Conservation (phyloP, 1,139 yeast genomes). For the Geotrichum restrictum region DNA sequence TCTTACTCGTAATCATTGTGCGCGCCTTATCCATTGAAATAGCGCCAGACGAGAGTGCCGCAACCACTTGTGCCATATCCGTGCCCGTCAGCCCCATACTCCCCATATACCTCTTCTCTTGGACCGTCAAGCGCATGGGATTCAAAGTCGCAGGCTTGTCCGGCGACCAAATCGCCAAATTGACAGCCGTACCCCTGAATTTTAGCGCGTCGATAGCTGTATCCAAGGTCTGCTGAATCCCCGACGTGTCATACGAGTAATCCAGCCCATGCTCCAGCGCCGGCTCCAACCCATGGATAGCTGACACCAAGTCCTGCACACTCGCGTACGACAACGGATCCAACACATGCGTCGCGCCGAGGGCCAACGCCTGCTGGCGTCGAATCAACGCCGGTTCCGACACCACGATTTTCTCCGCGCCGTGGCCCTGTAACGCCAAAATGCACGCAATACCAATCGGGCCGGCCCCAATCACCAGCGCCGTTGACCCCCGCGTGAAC, state of each 20-base stretch:
- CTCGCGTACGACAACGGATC: slow-evolving; percentile 28
- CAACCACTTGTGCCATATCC: slow-evolving; percentile 49
- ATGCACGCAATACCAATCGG: slow-evolving; percentile 49
- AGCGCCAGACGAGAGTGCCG: slow-evolving; percentile 44
- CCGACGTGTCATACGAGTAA: slow-evolving; percentile 60
- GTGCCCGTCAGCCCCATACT: slow-evolving; percentile 48
- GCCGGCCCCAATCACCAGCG: slow-evolving; percentile 58
- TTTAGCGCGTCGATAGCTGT: slow-evolving; percentile 51
- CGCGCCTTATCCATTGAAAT: slow-evolving; percentile 43
- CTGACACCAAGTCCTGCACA: slow-evolving; percentile 33
- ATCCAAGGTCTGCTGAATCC: slow-evolving; percentile 52
- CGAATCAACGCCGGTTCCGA: slow-evolving; percentile 59
- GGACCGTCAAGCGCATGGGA: slow-evolving; percentile 47
- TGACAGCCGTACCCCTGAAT: slow-evolving; percentile 60
- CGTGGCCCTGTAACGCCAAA: slow-evolving; percentile 52
- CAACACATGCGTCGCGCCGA: slow-evolving; percentile 52
- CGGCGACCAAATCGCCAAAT: slow-evolving; percentile 56
- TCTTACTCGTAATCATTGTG: slow-evolving; percentile 45
- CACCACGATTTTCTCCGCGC: slow-evolving; percentile 52
- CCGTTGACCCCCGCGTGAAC: slow-evolving; percentile 43
- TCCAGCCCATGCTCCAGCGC: slow-evolving; percentile 52
- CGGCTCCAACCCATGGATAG: slow-evolving; percentile 43
- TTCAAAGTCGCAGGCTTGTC: slow-evolving; percentile 42
- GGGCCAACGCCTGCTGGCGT: slow-evolving; percentile 49
- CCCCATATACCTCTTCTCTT: slow-evolving; percentile 47